Evolutionary conservation across 2,329 filamentous ascomycete genomes (phyloP).

Genomic region (Esteya vermicola): DNA sequence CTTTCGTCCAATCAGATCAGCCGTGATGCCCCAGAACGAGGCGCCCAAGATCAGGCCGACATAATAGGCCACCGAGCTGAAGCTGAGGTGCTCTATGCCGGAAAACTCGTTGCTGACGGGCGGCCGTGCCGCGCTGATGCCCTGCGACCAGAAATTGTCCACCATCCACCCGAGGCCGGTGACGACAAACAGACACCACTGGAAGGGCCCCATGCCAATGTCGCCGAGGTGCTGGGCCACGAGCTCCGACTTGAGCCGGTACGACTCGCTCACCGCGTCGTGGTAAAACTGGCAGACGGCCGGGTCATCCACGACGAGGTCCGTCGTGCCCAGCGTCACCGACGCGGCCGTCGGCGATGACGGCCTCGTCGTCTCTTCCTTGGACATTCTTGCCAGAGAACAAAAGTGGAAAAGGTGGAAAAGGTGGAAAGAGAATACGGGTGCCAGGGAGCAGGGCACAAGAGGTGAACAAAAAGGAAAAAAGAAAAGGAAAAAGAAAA

Average conservation of each 20-base stretch:
- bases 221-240: slow-evolving; percentile 4
- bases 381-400: background rate
- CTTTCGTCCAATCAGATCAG: slow-evolving; percentile 15
- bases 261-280: slow-evolving; percentile 5
- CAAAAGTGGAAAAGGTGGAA: background rate
- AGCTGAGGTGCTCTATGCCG: slow-evolving; percentile 11
- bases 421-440: background rate
- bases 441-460: too few relatives aligned
- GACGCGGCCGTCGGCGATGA: background rate
- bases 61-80: slow-evolving; percentile 22
- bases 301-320: slow-evolving; percentile 1
- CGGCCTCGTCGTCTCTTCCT: background rate
- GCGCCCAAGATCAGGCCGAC: slow-evolving; percentile 29
- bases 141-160: slow-evolving; percentile 26
- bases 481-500: background rate
- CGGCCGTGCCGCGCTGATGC: slow-evolving; percentile 19
- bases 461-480: background rate
- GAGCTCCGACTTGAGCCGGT: slow-evolving; percentile 9
- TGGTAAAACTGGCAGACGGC: slow-evolving; percentile 3
- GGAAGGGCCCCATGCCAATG: slow-evolving; percentile 8
- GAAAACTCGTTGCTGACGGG: slow-evolving; percentile 20
- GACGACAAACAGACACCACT: slow-evolving; percentile 26
- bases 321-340: background rate
- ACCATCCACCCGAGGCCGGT: slow-evolving; percentile 31
- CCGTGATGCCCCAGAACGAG: slow-evolving; percentile 27